These are phyloP conservation scores for Protomyces inundatus DNA, from an alignment of 1,139 yeast species.

Conservation along the genomic window DNA sequence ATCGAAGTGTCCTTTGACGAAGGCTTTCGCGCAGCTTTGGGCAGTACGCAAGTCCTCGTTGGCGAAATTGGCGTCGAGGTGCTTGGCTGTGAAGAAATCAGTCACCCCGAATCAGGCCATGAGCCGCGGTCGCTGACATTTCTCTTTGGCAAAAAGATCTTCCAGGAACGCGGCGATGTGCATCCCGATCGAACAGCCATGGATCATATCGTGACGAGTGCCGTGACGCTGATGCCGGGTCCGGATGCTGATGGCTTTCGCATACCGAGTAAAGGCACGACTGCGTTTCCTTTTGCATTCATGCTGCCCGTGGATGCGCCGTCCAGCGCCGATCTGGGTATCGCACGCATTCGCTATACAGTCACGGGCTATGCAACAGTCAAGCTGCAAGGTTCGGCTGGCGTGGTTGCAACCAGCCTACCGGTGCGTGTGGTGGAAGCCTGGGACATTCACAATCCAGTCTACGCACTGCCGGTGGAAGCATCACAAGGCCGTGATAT, in stretches of 20 bases:
- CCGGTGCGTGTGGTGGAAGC: conserved; percentile 29
- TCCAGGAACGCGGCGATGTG: conserved; percentile 23
- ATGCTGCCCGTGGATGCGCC: conserved; percentile 28
- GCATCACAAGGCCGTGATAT: conserved; percentile 20
- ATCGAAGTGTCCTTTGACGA: conserved; percentile 11
- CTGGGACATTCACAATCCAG: conserved; percentile 29
- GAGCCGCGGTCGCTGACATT: conserved; percentile 28
- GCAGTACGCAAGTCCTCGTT: conserved; percentile 19
- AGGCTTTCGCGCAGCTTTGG: conserved; percentile 17
- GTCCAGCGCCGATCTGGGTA: conserved; percentile 22
- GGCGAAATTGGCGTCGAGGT: conserved; percentile 30
- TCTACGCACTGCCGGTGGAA: conserved; percentile 13
- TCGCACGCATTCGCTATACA: conserved; percentile 23
- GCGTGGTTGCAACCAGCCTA: conserved; percentile 16
- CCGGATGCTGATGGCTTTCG: conserved; percentile 29
- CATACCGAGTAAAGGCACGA: conserved; percentile 25
- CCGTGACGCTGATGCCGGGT: conserved; percentile 26
- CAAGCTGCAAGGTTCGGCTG: conserved; percentile 24
- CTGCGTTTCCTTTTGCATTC: conserved; percentile 28
- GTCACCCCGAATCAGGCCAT: conserved; percentile 20
- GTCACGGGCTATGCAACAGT: conserved; percentile 28
- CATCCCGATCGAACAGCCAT: conserved; percentile 5
- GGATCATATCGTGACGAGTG: conserved; percentile 26
- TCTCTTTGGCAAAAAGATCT: conserved; percentile 25
- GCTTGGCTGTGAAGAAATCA: conserved; percentile 28